phyloP scores from a whole-genome alignment of 441 rosid genomes.

The Viola pubescens region DNA sequence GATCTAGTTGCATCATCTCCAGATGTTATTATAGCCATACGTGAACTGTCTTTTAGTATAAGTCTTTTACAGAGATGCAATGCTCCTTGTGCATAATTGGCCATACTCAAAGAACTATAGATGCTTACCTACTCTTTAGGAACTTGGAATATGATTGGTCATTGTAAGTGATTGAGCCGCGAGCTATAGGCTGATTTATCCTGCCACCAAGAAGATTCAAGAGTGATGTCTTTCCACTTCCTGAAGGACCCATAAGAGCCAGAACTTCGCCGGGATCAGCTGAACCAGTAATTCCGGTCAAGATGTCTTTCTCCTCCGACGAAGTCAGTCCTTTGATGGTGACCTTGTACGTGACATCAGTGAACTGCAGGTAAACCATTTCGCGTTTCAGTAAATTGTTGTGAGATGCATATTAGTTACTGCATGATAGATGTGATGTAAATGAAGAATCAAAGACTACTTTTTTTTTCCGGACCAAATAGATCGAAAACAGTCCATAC shows the following conservation, averaged over 20 bases:
- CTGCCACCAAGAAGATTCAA: constrained; percentile 78
- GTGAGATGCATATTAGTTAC: not conserved
- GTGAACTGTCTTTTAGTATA: no score
- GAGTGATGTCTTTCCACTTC: constrained; percentile 91
- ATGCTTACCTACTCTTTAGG: constrained; percentile 71
- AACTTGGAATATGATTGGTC: constrained; percentile 70
- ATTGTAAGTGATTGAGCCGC: constrained; percentile 77
- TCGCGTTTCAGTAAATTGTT: not conserved
- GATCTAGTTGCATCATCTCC: no score
- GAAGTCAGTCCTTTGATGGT: constrained; percentile 53
- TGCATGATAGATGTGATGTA: not conserved
- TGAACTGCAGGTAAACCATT: constrained; percentile 49
- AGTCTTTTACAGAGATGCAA: not conserved
- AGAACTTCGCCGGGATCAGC: constrained; percentile 85
- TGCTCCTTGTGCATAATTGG: not conserved
- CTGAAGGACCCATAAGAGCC: constrained; percentile 99
- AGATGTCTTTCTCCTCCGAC: constrained; percentile 53
- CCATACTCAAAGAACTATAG: not conserved
- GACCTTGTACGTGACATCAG: constrained; percentile 74
- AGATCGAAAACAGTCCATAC: constrained; percentile 34
- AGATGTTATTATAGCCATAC: no score
- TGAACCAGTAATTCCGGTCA: constrained; percentile 73
- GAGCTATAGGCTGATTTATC: constrained; percentile 34
- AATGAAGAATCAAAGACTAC: not conserved
- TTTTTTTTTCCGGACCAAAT: no score